Evolutionary conservation across 179 eudicot genomes (phyloP).

Genomic region (Beta corolliflora): DNA sequence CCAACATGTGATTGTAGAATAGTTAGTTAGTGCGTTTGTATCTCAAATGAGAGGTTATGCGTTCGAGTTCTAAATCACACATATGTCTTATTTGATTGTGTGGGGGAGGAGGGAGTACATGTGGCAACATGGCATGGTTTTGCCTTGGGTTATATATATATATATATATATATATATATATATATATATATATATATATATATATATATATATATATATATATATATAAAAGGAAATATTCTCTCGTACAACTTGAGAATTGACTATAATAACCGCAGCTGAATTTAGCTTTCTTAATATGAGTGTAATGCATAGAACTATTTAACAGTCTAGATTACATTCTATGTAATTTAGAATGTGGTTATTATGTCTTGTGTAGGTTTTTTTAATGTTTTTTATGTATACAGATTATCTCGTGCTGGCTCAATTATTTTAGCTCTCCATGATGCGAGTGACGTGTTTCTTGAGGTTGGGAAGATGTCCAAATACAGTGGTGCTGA

Average conservation of each 20-base stretch:
- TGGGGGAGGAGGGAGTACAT: too few species aligned
- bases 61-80: too few species aligned
- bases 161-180: too few species aligned
- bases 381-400: background rate
- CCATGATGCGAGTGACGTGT: slow-evolving; percentile 95
- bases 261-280: background rate
- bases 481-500: slow-evolving; percentile 91
- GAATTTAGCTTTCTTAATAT: background rate
- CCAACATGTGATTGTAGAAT: too few species aligned
- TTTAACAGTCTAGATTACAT: background rate
- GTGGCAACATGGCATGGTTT: too few species aligned
- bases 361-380: background rate
- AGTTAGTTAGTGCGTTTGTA: too few species aligned
- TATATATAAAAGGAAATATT: background rate
- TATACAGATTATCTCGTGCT: slow-evolving; percentile 80
- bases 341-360: background rate
- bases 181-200: too few species aligned
- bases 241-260: background rate
- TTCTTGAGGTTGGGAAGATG: slow-evolving; percentile 96
- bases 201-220: too few species aligned
- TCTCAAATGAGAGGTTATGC: too few species aligned
- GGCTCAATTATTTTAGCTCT: slow-evolving; percentile 90
- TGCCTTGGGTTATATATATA: too few species aligned
- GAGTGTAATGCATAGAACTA: background rate
- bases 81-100: too few species aligned